These are phyloP conservation scores for Hymenochaete sp. DNA, from an alignment of 1,284 basidiomycete species.

Conservation along the genomic window DNA sequence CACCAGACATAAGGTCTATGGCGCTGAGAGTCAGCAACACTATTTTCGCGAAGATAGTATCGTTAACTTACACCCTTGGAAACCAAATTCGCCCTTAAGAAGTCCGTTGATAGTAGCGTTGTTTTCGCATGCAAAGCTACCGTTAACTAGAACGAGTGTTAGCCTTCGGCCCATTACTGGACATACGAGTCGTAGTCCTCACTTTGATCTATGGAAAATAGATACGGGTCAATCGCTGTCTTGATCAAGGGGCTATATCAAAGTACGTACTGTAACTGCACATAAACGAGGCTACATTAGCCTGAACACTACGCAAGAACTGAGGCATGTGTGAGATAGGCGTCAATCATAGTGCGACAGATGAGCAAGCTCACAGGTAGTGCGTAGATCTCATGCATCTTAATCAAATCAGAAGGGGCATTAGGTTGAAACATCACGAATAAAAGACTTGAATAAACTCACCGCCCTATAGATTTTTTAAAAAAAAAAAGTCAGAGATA, in stretches of 20 bases:
- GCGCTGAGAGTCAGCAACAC: neutral
- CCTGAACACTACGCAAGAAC: constrained; percentile 43
- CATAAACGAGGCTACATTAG: constrained; percentile 64
- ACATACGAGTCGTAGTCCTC: neutral
- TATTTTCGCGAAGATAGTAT: neutral
- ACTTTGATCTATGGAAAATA: constrained; percentile 16
- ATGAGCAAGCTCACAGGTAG: constrained; percentile 29
- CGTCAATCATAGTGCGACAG: constrained; percentile 9
- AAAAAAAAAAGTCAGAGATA: neutral
- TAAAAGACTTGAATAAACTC: neutral
- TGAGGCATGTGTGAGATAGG: constrained; percentile 17
- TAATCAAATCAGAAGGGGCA: no score
- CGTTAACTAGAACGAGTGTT: constrained; percentile 30
- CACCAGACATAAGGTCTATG: constrained; percentile 11
- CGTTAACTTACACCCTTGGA: constrained; percentile 39
- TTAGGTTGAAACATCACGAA: no score
- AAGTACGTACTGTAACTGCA: constrained; percentile 52
- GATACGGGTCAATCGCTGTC: no score
- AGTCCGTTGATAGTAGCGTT: constrained; percentile 43
- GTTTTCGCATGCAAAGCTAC: constrained; percentile 47
- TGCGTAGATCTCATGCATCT: constrained; percentile 45
- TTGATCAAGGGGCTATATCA: neutral
- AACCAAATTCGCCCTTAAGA: constrained; percentile 50
- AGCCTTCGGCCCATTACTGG: no score
- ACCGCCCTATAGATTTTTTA: constrained; percentile 7